phyloP scores from a whole-genome alignment of 495 filamentous ascomycete species.

The Glonium stellatum region DNA sequence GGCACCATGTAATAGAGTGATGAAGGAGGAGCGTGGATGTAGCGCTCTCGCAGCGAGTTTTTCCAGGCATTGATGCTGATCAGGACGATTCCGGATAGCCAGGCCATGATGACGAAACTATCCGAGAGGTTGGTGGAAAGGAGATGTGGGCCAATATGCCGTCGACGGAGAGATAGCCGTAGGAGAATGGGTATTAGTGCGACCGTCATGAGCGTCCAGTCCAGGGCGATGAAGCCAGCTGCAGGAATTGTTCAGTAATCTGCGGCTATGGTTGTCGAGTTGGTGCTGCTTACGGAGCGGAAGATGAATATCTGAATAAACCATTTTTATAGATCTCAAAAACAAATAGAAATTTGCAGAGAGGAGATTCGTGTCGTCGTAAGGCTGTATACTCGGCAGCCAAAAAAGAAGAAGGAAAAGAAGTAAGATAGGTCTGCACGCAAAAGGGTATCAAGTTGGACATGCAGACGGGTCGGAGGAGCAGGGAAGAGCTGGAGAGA shows the following conservation, averaged over 20 bases:
- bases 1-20: conserved; percentile 29
- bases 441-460: background rate
- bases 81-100: conserved; percentile 33
- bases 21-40: conserved; percentile 18
- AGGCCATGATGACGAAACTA: conserved; percentile 32
- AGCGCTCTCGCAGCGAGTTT: conserved; percentile 28
- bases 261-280: background rate
- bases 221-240: conserved; percentile 36
- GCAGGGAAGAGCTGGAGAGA: background rate
- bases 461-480: background rate
- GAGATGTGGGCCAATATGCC: conserved; percentile 11
- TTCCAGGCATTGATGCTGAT: conserved; percentile 38
- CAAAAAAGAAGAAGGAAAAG: background rate
- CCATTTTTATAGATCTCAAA: conserved; percentile 9
- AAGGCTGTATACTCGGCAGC: background rate
- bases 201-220: conserved; percentile 34
- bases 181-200: conserved; percentile 32
- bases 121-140: conserved; percentile 30
- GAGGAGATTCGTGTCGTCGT: background rate
- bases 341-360: background rate
- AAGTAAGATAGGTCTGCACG: no score
- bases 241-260: background rate
- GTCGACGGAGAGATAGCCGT: conserved; percentile 30
- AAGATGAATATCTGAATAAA: conserved; percentile 25
- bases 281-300: conserved; percentile 21